Evolutionary conservation across 2,329 filamentous ascomycete genomes (phyloP), one percentile per base, ranked within the genome.

Genomic region (Stemphylium beticola): DNA sequence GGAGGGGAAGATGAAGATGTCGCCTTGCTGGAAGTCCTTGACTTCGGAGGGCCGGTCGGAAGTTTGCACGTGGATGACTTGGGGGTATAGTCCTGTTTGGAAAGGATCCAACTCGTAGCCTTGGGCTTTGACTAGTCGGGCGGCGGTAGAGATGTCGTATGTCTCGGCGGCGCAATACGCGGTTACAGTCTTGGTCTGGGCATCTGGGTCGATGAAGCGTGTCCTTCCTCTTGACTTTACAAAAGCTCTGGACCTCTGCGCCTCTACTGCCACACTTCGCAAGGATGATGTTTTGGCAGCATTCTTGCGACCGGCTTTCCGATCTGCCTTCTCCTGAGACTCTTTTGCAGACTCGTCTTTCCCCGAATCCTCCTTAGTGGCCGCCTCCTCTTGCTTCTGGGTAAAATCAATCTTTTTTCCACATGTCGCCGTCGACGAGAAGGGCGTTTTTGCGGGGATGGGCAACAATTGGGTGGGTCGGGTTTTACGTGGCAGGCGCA

Each of bases 1-100:
- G 0, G 93, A 96, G 8, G 93, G 92, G 64, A 99, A 99, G 52
- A 99, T 88, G 71, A 98, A 98, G 45, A 98, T 86, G 76, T 99
- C 95, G 31, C 92, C 93, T 43, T 71, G 68, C 33, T 70, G 85
- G 83, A 74, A 68, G 81, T 80, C 49, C 78, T 80, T 74, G 44
- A 75, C 68, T 53, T 74, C 72, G 15, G 70, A 64, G 6, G 74
- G 65, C 45, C 72, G 66, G 42, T 77, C 76, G 0, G 73, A 74
- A 7, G 77, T 78, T 50, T 79, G 79, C 12, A 88, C 76, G 64
- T 89, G 87, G 32, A 89, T 79, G 31, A 89, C 86, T 66, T 89
- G 86, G 1, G 86, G 85, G 58, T 84, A 87, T 3, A 89, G 77
- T 3, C 82, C 83, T 1, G 86, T 89, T 39, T 81, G 77, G 56